These are phyloP conservation scores for Euphrasia arctica DNA, from an alignment of 305 asterid species.

Conservation along the genomic window DNA sequence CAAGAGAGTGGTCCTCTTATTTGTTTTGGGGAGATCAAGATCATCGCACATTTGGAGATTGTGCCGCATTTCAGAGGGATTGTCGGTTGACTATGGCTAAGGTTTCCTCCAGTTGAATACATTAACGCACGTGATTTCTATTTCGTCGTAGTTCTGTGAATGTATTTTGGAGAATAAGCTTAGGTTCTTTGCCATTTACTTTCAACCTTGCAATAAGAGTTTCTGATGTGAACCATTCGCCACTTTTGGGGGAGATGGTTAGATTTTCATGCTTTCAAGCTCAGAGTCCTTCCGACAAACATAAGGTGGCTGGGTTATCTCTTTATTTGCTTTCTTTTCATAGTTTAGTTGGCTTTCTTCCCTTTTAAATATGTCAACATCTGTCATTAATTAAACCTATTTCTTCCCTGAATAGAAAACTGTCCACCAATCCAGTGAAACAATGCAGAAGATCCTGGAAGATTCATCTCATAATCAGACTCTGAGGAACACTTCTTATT, in stretches of 20 bases:
- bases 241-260: conserved; percentile 50
- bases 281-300: conserved; percentile 58
- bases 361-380: conserved; percentile 16
- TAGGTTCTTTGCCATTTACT: conserved; percentile 30
- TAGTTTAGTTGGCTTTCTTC: neutral
- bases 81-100: conserved; percentile 96
- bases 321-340: conserved; percentile 32
- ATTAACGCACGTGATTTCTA: conserved; percentile 29
- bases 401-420: conserved; percentile 52
- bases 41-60: conserved; percentile 93
- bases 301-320: too few species aligned
- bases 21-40: conserved; percentile 74
- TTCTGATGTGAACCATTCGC: conserved; percentile 46
- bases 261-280: conserved; percentile 91
- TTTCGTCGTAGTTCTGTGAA: conserved; percentile 21
- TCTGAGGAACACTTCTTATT: conserved; percentile 19
- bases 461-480: conserved; percentile 44
- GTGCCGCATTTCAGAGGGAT: conserved; percentile 85
- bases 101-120: conserved; percentile 33
- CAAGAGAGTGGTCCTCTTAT: conserved; percentile 47
- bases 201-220: conserved; percentile 31
- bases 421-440: conserved; percentile 48
- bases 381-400: conserved; percentile 23
- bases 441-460: conserved; percentile 61
- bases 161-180: conserved; percentile 25